Percentiles rank a stretch among this genome's conserved stretches.
These are phyloP conservation scores for Massarina eburnea DNA, from an alignment of 2,329 filamentous ascomycete genomes.

Conservation along the genomic window DNA sequence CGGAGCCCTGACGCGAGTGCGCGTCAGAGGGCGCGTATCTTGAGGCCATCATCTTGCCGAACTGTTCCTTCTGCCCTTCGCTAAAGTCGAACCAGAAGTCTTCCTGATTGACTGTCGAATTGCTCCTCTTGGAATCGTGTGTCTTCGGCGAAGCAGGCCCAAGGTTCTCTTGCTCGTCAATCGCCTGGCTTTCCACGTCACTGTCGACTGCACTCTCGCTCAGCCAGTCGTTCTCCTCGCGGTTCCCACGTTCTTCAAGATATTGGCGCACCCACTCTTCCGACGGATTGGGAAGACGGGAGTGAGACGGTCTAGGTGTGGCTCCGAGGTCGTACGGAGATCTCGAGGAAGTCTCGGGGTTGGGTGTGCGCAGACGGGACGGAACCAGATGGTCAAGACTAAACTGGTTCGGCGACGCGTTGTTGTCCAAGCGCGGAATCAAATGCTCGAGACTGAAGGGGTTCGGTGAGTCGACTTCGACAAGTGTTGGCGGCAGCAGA, in stretches of 20 bases:
- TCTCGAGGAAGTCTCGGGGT: slow-evolving; percentile 28
- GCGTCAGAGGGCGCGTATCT: slow-evolving; percentile 40
- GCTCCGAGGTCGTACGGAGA: slow-evolving; percentile 18
- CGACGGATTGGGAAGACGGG: slow-evolving; percentile 54
- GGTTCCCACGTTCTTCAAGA: slow-evolving; percentile 68
- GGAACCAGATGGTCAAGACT: slow-evolving; percentile 44
- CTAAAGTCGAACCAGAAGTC: slow-evolving; percentile 51
- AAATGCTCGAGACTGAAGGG: slow-evolving; percentile 44
- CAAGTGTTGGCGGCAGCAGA: slow-evolving; percentile 39
- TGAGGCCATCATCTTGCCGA: slow-evolving; percentile 45
- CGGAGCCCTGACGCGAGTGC: slow-evolving; percentile 36
- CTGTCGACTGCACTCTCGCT: slow-evolving; percentile 72
- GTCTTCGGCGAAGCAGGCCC: slow-evolving; percentile 25
- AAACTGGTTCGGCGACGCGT: slow-evolving; percentile 39
- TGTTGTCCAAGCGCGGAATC: slow-evolving; percentile 35
- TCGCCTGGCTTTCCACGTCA: slow-evolving; percentile 47
- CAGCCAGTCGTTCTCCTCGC: slow-evolving; percentile 77
- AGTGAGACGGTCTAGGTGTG: slow-evolving; percentile 29
- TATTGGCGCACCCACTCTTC: slow-evolving; percentile 87
- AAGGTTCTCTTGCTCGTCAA: slow-evolving; percentile 7
- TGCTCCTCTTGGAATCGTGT: slow-evolving; percentile 48
- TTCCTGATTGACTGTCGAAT: slow-evolving; percentile 53
- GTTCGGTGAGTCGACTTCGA: slow-evolving; percentile 36
- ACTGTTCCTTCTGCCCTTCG: slow-evolving; percentile 40
- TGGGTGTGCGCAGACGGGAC: slow-evolving; percentile 34